Conservation (phyloP, 2,329 filamentous ascomycete genomes). For the Myriosclerotinia curreyana region DNA sequence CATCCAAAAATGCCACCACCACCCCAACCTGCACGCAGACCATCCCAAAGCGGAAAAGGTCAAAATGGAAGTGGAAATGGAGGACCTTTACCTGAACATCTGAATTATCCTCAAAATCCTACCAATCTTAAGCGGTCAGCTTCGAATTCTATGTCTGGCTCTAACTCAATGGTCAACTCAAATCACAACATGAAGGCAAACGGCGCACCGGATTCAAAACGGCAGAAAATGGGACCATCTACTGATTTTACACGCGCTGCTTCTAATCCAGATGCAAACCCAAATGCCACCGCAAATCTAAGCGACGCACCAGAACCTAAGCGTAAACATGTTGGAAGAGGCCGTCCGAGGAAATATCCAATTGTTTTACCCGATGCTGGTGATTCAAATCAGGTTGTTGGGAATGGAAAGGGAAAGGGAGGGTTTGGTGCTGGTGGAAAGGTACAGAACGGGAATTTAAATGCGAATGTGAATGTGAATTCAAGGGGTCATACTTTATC, state of each 20-base stretch:
- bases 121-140: constrained; percentile 2
- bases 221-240: neutral
- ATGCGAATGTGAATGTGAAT: neutral
- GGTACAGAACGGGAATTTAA: neutral
- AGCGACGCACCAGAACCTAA: neutral
- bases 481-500: too few species aligned
- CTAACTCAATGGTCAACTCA: neutral
- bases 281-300: neutral
- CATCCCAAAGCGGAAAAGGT: neutral
- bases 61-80: neutral
- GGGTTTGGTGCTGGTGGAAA: neutral
- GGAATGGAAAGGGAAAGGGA: too few species aligned
- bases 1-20: neutral
- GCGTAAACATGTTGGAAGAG: neutral
- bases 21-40: neutral
- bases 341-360: neutral
- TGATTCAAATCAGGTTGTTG: neutral
- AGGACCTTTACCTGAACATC: neutral
- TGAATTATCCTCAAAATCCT: neutral
- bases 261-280: too few species aligned
- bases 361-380: neutral
- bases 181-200: neutral
- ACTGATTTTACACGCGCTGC: neutral
- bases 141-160: neutral
- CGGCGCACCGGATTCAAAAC: neutral